Conservation (phyloP, 148 eudicot species). For the Camellia granthamiana region DNA sequence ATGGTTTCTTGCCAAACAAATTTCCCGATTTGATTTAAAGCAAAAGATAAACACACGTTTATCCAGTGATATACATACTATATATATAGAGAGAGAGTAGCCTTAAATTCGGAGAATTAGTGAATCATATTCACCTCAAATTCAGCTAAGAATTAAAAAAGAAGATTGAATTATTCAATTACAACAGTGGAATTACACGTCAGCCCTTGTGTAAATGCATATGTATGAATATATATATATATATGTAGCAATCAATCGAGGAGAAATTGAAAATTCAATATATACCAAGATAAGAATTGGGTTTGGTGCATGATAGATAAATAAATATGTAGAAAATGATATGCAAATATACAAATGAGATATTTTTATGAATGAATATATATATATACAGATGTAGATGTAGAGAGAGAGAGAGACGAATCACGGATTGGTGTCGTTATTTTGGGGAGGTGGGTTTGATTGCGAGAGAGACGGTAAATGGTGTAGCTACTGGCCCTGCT, state of each 20-base stretch:
- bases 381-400: neutral
- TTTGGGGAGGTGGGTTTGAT: conserved; percentile 7
- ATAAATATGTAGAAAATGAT: neutral
- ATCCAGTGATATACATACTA: neutral
- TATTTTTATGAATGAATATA: neutral
- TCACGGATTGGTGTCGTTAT: conserved; percentile 35
- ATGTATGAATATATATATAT: neutral
- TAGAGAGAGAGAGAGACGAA: neutral
- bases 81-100: neutral
- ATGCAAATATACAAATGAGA: neutral
- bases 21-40: neutral
- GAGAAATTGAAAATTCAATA: neutral
- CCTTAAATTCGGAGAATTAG: neutral
- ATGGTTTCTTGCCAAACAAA: conserved; percentile 1
- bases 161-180: neutral
- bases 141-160: neutral
- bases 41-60: neutral
- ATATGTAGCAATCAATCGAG: neutral
- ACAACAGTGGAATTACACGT: neutral
- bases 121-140: neutral
- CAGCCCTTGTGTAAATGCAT: neutral
- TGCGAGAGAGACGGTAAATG: neutral
- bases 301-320: neutral
- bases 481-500: no score
- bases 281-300: neutral